Percentiles rank a stretch among this genome's conserved stretches.
phyloP scores from a whole-genome alignment of 2,329 filamentous ascomycete genomes.

The Westerdykella aurantiaca region DNA sequence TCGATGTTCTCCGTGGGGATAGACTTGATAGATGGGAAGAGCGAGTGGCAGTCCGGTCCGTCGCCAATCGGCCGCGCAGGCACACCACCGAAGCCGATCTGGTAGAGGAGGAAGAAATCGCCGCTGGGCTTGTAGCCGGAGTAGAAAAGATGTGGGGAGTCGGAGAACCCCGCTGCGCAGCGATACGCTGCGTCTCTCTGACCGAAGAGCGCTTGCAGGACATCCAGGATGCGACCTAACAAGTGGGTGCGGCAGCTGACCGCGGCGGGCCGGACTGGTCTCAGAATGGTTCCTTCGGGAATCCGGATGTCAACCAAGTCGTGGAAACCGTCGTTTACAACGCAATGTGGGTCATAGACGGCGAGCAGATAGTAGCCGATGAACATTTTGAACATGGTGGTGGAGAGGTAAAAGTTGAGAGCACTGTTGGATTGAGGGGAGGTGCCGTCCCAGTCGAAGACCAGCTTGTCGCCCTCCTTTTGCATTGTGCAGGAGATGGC shows the following conservation, averaged over 20 bases:
- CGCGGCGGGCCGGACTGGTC: constrained; percentile 44
- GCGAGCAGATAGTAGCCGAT: constrained; percentile 47
- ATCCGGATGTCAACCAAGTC: constrained; percentile 46
- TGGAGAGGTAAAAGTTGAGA: constrained; percentile 47
- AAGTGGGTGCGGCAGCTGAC: constrained; percentile 46
- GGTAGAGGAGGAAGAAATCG: constrained; percentile 47
- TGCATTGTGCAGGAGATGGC: constrained; percentile 46
- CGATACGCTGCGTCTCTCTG: constrained; percentile 44
- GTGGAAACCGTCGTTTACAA: constrained; percentile 50
- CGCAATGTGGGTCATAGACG: constrained; percentile 44
- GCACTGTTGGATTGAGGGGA: constrained; percentile 43
- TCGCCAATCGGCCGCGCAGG: constrained; percentile 45
- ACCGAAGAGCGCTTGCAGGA: constrained; percentile 48
- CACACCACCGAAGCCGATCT: constrained; percentile 48
- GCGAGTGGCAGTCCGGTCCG: constrained; percentile 47
- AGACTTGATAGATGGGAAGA: constrained; percentile 48
- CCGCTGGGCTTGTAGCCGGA: constrained; percentile 46
- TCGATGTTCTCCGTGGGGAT: constrained; percentile 48
- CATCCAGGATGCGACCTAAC: constrained; percentile 45
- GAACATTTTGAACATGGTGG: constrained; percentile 50
- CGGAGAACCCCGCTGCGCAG: constrained; percentile 47
- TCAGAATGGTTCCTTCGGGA: constrained; percentile 42
- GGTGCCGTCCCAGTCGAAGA: constrained; percentile 48
- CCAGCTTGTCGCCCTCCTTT: constrained; percentile 40
- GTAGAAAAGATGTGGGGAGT: constrained; percentile 49